Conservation (phyloP, 345 rosid genomes). For the Orychophragmus violaceus region DNA sequence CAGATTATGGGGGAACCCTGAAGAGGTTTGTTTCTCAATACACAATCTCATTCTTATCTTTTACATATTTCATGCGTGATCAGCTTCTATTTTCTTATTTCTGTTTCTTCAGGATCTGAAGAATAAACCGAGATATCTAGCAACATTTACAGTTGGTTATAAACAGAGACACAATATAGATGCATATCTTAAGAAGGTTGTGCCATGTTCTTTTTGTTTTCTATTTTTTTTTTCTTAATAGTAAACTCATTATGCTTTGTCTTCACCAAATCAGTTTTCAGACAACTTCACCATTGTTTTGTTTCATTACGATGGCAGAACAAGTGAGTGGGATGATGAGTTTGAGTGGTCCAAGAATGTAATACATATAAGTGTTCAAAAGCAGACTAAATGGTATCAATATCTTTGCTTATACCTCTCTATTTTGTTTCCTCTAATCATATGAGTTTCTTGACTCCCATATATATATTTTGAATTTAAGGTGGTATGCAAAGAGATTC, state of each 20-base stretch:
- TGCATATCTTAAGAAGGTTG: constrained; percentile 70
- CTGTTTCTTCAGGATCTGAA: constrained; percentile 51
- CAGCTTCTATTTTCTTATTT: too few relatives aligned
- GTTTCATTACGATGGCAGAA: constrained; percentile 79
- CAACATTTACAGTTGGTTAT: constrained; percentile 79
- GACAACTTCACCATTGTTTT: constrained; percentile 73
- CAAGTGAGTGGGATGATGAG: constrained; percentile 77
- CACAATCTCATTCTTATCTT: too few relatives aligned
- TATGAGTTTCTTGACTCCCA: not conserved
- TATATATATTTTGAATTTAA: constrained; percentile 19
- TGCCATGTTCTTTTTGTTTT: not conserved
- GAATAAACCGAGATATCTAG: constrained; percentile 70
- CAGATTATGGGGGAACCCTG: too few relatives aligned
- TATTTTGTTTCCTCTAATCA: not conserved
- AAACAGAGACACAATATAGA: constrained; percentile 59
- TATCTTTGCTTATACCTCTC: not conserved
- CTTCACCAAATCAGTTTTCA: constrained; percentile 48
- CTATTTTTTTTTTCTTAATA: not conserved
- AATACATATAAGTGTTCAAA: constrained; percentile 64
- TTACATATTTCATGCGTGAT: too few relatives aligned
- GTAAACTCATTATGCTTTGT: constrained; percentile 24
- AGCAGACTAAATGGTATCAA: constrained; percentile 78
- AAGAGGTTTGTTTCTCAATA: too few relatives aligned
- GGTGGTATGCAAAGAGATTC: too few relatives aligned
- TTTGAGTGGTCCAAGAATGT: constrained; percentile 83